A percentile compares a stretch with the other conserved stretches of the same genome.
Evolutionary conservation across 345 rosid species (phyloP).

Genomic region (Psidium friedrichsthalianum): DNA sequence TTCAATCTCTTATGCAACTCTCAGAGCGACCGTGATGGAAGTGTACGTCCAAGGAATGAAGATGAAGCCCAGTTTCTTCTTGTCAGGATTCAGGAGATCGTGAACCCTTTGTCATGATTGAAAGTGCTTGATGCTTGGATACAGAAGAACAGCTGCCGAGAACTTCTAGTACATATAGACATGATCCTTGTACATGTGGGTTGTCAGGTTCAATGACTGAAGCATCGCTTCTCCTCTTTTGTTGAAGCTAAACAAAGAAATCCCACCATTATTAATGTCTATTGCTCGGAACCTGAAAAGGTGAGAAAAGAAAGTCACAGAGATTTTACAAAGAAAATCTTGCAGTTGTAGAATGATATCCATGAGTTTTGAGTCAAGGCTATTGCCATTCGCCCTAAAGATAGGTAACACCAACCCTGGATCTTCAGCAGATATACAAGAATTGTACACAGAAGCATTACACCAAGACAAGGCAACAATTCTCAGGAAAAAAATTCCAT

Average conservation of each 20-base stretch:
- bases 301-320: background rate
- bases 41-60: background rate
- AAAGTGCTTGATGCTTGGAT: background rate
- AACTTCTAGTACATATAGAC: conserved; percentile 21
- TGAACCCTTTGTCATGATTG: background rate
- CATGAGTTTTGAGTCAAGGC: background rate
- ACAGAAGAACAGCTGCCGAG: background rate
- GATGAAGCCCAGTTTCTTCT: background rate
- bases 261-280: conserved; percentile 51
- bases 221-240: conserved; percentile 58
- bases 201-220: conserved; percentile 44
- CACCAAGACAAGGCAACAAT: background rate
- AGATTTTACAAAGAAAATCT: background rate
- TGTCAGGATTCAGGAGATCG: background rate
- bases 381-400: background rate
- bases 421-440: background rate
- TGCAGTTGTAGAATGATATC: background rate
- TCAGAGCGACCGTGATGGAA: background rate
- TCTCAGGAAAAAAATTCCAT: background rate
- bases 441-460: background rate
- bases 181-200: conserved; percentile 46
- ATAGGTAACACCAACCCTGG: background rate
- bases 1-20: background rate
- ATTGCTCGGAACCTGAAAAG: conserved; percentile 40
- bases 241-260: conserved; percentile 37